Evolutionary conservation across 805 yeast species (phyloP), one percentile per base, ranked within the genome.

Genomic region (Candida patagonica): DNA sequence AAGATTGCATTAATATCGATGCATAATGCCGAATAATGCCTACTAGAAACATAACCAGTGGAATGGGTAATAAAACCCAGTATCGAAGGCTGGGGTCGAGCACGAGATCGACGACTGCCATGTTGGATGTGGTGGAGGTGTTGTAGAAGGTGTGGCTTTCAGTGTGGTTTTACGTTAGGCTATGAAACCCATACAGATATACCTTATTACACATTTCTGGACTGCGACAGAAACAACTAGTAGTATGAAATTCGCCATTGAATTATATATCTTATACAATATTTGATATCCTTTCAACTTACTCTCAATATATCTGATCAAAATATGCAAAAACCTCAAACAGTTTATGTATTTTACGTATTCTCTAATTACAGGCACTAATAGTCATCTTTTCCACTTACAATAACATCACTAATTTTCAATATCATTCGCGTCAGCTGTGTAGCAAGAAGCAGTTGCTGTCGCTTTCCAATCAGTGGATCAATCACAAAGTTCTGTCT

Each of bases 341-440:
- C n/a, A n/a, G n/a, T n/a, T n/a, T n/a, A n/a, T n/a, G n/a, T n/a
- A n/a, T n/a, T n/a, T n/a, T n/a, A n/a, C n/a, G n/a, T n/a, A n/a
- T n/a, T n/a, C n/a, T 19, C n/a, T 13, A 16, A 20, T 9, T 29
- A 29, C 31, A 29, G 13, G 12, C 13, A 12, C 39, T 49, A 54
- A 35, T 50, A 54, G 27, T 74, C 84, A 56, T 81, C 89, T 57
- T 79, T 80, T 33, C 94, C 94, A 55, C 82, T 82, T 51, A 89
- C 80, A 55, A 92, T 92, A 44, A 92, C 98, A 61, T 89, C 89
- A 63, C 92, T 94, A 59, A 92, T 92, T 71, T 92, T 92, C 59
- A 92, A 73, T 47, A 92, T 87, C 98, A 92, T 92, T 67, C 98
- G 78, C 42, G 96, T 87, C 60, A 92, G 73, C 67, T 92, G 99